Percentiles rank a stretch among this genome's conserved stretches.
phyloP scores from a whole-genome alignment of 495 filamentous ascomycete genomes.

The Tuber umbilicatum region DNA sequence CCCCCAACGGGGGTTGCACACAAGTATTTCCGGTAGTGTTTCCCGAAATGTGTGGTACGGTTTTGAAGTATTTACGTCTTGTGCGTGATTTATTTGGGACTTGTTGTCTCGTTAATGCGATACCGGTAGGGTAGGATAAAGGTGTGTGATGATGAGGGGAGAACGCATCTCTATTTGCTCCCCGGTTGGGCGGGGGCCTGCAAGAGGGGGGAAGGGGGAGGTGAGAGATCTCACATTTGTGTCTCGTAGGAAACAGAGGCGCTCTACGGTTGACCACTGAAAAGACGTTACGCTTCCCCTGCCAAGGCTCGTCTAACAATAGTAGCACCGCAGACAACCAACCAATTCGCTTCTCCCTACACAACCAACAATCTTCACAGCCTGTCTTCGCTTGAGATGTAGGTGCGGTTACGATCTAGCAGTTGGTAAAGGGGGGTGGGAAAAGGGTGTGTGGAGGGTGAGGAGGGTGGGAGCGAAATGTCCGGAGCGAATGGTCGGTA shows the following conservation, averaged over 20 bases:
- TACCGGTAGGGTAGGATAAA: background rate
- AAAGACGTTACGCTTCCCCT: background rate
- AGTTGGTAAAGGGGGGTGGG: constrained; percentile 1
- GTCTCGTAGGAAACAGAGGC: constrained; percentile 1
- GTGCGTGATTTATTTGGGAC: background rate
- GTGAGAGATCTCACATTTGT: background rate
- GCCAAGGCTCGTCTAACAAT: constrained; percentile 5
- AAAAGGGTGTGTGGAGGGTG: background rate
- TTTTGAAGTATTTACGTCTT: background rate
- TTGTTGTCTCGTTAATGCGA: background rate
- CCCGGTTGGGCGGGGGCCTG: background rate
- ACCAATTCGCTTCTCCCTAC: background rate
- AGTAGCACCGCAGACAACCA: background rate
- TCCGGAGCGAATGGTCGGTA: background rate
- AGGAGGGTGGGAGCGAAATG: background rate
- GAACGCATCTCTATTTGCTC: background rate
- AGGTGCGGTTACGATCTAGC: background rate
- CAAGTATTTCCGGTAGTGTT: background rate
- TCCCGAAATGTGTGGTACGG: background rate
- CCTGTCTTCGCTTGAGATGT: background rate
- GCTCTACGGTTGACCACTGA: background rate
- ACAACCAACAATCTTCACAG: background rate
- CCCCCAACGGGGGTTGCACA: background rate
- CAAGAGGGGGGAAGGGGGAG: background rate
- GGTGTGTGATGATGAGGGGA: background rate